Evolutionary conservation across 176 grass and related monocot species (phyloP), one percentile per base, ranked within the genome.

Genomic region (Panicum miliaceum): DNA sequence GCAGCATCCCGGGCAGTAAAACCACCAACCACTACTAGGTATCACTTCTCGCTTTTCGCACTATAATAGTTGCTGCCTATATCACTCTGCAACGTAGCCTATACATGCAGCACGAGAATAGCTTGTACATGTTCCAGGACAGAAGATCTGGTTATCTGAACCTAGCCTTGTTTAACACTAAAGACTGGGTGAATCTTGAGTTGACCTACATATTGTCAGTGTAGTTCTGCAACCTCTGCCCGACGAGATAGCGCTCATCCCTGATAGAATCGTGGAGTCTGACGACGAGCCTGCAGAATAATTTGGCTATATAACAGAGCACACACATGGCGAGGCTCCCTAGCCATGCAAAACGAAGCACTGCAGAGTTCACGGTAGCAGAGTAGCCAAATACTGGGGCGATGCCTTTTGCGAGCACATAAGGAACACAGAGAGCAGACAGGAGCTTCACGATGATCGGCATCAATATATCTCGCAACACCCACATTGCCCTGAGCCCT

Each of bases 321-420:
- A 15, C 40, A 35, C 12, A 61, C 12, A 87, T 34, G 26, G 74
- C 63, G 3, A 87, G 72, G 46, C 78, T 64, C 45, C 81, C 88
- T n/a, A 90, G 15, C 88, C 91, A 93, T 22, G 88, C 84, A 73
- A 93, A 93, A 54, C 82, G 84, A 54, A 85, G 84, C 11, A 82
- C 91, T 2, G 51, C 13, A n/a, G 57, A 87, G 88, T 90, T 93
- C 81, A 84, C 37, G 22, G 53, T 41, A 22, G 47, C 15, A 3
- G 91, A 80, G 84, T 53, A 92, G 45, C 91, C 84, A 7, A 90
- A 84, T 36, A 12, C 23, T 20, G 91, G 88, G 65, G 87, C 81
- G 67, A 93, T 12, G 12, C 48, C 84, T 73, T 74, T 87, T 7
- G 88, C 84, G 51, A 93, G 78, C 12, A 87, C 73, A 47, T 88